Evolutionary conservation across 306 rosid species (phyloP).

Genomic region (Erythrophleum fordii): DNA sequence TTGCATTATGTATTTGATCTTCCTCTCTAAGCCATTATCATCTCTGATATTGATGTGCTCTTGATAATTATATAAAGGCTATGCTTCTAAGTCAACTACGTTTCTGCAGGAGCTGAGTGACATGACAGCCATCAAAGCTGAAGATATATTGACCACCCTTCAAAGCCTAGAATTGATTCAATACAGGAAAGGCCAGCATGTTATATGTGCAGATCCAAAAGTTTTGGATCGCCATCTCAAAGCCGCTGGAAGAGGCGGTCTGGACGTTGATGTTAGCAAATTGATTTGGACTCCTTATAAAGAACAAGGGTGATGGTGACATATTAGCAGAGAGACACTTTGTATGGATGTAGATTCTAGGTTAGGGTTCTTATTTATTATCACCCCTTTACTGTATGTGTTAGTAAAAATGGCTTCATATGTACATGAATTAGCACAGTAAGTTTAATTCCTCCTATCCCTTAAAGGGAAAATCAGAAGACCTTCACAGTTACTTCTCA

Average conservation of each 20-base stretch:
- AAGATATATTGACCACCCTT: conserved; percentile 87
- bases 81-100: conserved; percentile 14
- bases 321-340: conserved; percentile 5
- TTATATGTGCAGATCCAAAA: conserved; percentile 96
- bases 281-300: conserved; percentile 98
- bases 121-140: conserved; percentile 99
- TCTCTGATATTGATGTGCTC: background rate
- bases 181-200: conserved; percentile 98
- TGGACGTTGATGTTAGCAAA: conserved; percentile 92
- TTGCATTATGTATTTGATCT: background rate
- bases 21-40: background rate
- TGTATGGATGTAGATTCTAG: conserved; percentile 42
- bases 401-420: background rate
- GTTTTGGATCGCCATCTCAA: conserved; percentile 96
- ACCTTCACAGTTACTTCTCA: background rate
- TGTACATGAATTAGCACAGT: conserved; percentile 21
- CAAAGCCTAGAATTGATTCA: conserved; percentile 92
- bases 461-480: background rate
- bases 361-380: conserved; percentile 26
- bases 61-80: background rate
- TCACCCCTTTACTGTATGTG: conserved; percentile 24
- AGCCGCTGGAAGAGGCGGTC: conserved; percentile 98
- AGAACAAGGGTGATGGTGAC: conserved; percentile 60
- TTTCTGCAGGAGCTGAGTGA: conserved; percentile 89
- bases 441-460: background rate